Conservation (phyloP, 345 rosid genomes). For the Lepidium africanum region DNA sequence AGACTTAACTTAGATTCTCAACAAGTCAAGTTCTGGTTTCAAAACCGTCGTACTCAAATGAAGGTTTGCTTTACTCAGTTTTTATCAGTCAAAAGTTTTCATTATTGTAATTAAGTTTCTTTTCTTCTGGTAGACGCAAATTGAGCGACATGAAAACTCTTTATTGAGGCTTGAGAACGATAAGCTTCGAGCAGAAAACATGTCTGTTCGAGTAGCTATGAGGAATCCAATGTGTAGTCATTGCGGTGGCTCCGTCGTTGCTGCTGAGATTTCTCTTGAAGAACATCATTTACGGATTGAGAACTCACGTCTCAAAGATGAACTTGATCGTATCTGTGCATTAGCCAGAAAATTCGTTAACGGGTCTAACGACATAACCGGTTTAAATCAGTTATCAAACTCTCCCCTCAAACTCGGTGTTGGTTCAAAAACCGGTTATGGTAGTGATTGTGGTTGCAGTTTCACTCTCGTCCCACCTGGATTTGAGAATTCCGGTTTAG, state of each 20-base stretch:
- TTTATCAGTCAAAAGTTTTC: neutral
- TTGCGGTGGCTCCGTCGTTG: constrained; percentile 87
- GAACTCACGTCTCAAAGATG: constrained; percentile 78
- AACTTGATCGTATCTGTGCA: constrained; percentile 79
- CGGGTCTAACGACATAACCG: constrained; percentile 33
- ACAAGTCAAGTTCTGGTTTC: constrained; percentile 93
- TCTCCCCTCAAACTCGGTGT: constrained; percentile 77
- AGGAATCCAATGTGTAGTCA: constrained; percentile 74
- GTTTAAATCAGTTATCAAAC: constrained; percentile 38
- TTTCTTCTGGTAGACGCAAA: constrained; percentile 46
- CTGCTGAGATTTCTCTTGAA: constrained; percentile 71
- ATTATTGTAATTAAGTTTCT: neutral
- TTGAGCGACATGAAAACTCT: constrained; percentile 89
- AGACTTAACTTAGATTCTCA: constrained; percentile 70
- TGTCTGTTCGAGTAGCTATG: constrained; percentile 83
- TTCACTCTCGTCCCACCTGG: constrained; percentile 24
- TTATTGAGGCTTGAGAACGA: constrained; percentile 84
- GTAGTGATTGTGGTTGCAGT: neutral
- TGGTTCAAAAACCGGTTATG: constrained; percentile 25
- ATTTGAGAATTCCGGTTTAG: constrained; percentile 35
- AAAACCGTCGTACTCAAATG: constrained; percentile 88
- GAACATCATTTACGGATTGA: constrained; percentile 86
- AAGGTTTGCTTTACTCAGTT: constrained; percentile 38
- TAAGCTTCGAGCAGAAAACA: constrained; percentile 82
- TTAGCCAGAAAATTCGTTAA: constrained; percentile 82